phyloP scores from a whole-genome alignment of 257 asterid species.

The Solanum chilense region DNA sequence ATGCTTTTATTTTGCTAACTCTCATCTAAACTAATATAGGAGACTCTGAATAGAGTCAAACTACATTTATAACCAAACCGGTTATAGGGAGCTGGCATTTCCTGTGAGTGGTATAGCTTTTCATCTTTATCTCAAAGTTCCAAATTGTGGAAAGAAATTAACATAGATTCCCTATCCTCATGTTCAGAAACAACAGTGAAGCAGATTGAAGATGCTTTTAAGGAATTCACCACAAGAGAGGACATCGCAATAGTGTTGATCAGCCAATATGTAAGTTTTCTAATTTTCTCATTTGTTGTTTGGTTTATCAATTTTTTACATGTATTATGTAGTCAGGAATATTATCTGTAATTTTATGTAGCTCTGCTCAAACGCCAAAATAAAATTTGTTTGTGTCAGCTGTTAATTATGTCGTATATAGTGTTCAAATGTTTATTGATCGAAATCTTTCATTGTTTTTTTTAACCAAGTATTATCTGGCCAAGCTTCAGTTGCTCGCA shows the following conservation, averaged over 20 bases:
- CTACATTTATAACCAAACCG: neutral
- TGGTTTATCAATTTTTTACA: neutral
- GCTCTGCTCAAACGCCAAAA: neutral
- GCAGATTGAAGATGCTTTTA: slow-evolving; percentile 94
- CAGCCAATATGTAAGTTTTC: slow-evolving; percentile 77
- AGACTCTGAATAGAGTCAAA: neutral
- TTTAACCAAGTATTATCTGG: neutral
- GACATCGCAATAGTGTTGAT: slow-evolving; percentile 80
- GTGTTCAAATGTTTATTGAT: neutral
- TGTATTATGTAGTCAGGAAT: neutral
- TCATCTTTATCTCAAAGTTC: neutral
- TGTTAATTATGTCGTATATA: neutral
- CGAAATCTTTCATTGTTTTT: neutral
- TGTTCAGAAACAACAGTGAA: slow-evolving; percentile 71
- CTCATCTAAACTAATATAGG: neutral
- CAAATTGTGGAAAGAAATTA: neutral
- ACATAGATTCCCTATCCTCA: neutral
- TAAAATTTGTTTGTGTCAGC: neutral
- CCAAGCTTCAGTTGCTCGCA: neutral
- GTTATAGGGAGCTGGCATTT: neutral
- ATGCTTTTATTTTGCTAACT: neutral
- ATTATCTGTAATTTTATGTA: neutral
- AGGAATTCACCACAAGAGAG: slow-evolving; percentile 89
- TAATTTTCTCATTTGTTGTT: neutral
- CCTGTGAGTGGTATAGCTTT: neutral